Conservation (phyloP, 2,329 filamentous ascomycete genomes). For the Ophiocordyceps polyrhachis-furcata region DNA sequence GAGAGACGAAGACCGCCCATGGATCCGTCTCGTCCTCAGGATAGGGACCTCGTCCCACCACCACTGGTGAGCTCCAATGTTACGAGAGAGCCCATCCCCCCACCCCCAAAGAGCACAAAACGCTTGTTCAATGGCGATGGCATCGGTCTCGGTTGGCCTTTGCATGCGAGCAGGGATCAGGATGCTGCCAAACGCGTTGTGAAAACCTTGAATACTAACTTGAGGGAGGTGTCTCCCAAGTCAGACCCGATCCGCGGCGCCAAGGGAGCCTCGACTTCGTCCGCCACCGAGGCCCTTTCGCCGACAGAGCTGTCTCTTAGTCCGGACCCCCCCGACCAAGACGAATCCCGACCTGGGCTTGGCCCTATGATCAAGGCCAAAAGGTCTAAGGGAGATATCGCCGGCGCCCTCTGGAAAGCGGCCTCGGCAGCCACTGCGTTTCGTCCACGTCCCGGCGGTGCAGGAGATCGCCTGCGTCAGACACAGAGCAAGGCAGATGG, state of each 20-base stretch:
- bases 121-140: slow-evolving; percentile 28
- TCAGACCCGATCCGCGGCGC: slow-evolving; percentile 1
- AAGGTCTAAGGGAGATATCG: slow-evolving; percentile 52
- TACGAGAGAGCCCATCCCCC: slow-evolving; percentile 25
- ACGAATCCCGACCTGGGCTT: slow-evolving; percentile 49
- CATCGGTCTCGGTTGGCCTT: slow-evolving; percentile 12
- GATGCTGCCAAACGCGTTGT: slow-evolving; percentile 5
- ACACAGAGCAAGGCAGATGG: slow-evolving; percentile 43
- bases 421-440: slow-evolving; percentile 39
- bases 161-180: slow-evolving; percentile 14
- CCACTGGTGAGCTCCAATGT: slow-evolving; percentile 33
- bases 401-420: slow-evolving; percentile 62
- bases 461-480: slow-evolving; percentile 57
- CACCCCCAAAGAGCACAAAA: slow-evolving; percentile 31
- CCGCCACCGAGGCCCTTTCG: slow-evolving; percentile 9
- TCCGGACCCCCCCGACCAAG: slow-evolving; percentile 5
- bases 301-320: slow-evolving; percentile 7
- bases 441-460: slow-evolving; percentile 75
- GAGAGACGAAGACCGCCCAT: slow-evolving; percentile 49
- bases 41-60: slow-evolving; percentile 37
- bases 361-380: slow-evolving; percentile 84
- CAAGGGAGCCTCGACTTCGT: slow-evolving; percentile 8
- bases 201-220: slow-evolving; percentile 2
- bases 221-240: slow-evolving; percentile 2
- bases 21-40: slow-evolving; percentile 36